These are phyloP conservation scores for Waltergamsia citrina DNA, from an alignment of 2,329 filamentous ascomycete genomes.

Conservation along the genomic window DNA sequence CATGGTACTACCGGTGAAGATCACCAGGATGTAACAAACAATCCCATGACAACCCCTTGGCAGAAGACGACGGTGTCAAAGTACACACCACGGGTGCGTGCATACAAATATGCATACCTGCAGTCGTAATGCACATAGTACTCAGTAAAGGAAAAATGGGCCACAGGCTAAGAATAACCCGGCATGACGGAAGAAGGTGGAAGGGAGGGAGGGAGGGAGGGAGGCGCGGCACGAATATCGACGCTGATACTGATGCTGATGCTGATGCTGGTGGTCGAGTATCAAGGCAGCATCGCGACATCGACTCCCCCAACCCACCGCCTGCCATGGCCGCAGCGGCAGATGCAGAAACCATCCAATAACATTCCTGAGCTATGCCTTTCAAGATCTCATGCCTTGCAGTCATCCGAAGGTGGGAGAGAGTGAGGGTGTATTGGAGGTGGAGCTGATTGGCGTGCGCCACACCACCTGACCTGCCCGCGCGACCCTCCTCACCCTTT, in stretches of 20 bases:
- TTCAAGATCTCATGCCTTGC: not conserved
- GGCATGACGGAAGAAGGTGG: not conserved
- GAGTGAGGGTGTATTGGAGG: constrained; percentile 1
- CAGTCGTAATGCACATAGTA: too few relatives aligned
- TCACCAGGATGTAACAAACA: not conserved
- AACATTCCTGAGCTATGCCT: not conserved
- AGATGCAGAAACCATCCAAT: not conserved
- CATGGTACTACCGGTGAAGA: not conserved
- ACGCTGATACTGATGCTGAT: too few relatives aligned
- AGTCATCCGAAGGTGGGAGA: not conserved
- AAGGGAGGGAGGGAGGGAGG: not conserved
- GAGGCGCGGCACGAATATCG: not conserved
- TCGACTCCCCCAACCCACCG: not conserved
- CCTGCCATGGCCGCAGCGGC: not conserved
- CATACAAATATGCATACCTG: not conserved
- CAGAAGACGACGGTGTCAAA: too few relatives aligned
- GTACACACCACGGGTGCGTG: not conserved
- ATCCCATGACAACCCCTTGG: not conserved
- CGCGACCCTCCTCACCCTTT: constrained; percentile 15
- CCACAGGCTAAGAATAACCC: not conserved
- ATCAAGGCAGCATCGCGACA: too few relatives aligned
- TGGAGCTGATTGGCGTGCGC: constrained; percentile 23
- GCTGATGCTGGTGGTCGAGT: too few relatives aligned
- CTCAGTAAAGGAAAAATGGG: not conserved
- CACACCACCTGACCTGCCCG: constrained; percentile 26